phyloP scores from a whole-genome alignment of 495 filamentous ascomycete genomes.

The Thermothielavioides terrestris region DNA sequence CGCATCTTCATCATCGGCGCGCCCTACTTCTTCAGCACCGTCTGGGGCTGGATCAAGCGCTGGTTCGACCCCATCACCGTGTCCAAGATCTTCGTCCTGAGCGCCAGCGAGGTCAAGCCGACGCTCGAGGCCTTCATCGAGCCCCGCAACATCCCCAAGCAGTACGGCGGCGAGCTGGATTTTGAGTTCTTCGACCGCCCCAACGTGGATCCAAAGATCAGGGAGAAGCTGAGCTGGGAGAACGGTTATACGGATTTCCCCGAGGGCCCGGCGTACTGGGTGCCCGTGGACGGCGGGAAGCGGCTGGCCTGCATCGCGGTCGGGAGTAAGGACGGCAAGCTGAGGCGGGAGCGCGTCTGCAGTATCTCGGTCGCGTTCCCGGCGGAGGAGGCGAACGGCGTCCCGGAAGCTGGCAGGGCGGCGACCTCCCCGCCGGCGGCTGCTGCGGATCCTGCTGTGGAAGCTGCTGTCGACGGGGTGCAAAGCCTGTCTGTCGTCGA shows the following conservation, averaged over 20 bases:
- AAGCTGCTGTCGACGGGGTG: constrained; percentile 11
- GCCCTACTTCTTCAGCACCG: constrained; percentile 82
- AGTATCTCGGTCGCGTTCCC: constrained; percentile 33
- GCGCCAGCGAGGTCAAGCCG: constrained; percentile 55
- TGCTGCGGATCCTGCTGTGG: not conserved
- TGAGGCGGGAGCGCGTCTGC: constrained; percentile 35
- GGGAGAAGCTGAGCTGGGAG: constrained; percentile 42
- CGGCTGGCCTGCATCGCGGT: constrained; percentile 39
- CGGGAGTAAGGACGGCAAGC: constrained; percentile 28
- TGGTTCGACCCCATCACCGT: constrained; percentile 94
- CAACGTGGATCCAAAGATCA: constrained; percentile 53
- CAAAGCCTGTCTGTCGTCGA: constrained; percentile 12
- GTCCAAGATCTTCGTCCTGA: constrained; percentile 86
- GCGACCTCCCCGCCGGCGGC: constrained; percentile 5
- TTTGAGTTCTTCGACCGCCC: constrained; percentile 70
- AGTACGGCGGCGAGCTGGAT: constrained; percentile 75
- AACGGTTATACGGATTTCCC: constrained; percentile 39
- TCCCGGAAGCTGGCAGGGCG: constrained; percentile 8
- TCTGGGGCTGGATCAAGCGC: constrained; percentile 91
- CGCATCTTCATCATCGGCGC: constrained; percentile 85
- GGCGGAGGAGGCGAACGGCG: not conserved
- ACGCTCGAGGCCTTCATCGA: constrained; percentile 76
- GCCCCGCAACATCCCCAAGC: constrained; percentile 66
- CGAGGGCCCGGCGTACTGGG: constrained; percentile 42
- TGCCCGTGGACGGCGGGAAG: constrained; percentile 30